Evolutionary conservation across 202 grass and related monocot genomes (phyloP), one percentile per base, ranked within the genome.

Genomic region (Digitaria exilis): DNA sequence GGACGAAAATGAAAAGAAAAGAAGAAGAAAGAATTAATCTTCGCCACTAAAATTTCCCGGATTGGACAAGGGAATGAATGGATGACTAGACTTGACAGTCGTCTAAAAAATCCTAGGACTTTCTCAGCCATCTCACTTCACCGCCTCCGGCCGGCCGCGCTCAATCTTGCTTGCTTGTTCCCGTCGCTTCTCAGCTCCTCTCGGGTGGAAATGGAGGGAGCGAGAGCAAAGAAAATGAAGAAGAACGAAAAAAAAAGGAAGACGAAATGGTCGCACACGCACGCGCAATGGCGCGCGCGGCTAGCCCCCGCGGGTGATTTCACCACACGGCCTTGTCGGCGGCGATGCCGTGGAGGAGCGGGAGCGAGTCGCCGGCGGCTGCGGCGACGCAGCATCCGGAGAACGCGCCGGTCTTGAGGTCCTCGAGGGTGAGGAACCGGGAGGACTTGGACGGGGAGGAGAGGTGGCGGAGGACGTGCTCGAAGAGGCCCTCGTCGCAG

Each of bases 401-500:
- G 19, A 76, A 30, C 1, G 84, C 78, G 52, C 84, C 89, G 64
- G 66, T 83, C 69, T 79, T 51, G 61, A 94, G 16, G 60, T 93
- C 94, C 8, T 96, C 94, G 21, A 96, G 82, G 37, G 80, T 87
- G 19, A 87, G 21, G 73, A 86, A 90, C 41, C 90, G 71, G 57
- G 85, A 83, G 30, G 95, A 75, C 22, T 82, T 71, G 28, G 88
- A 71, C 4, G 84, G 71, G 7, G 88, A 87, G 18, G 88, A 91
- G 85, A 99, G 76, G 83, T 92, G 91, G 68, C 83, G 86, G 65
- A 99, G 89, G 22, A 94, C 87, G 83, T 94, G 82, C 81, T 93
- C 83, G 83, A 98, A 98, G 64, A 90, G 87, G 3, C 45, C 79
- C 83, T 99, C 93, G 66, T 99, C 96, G 80, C 96, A 96, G 21